Percentiles rank a stretch among this genome's conserved stretches.
These are phyloP conservation scores for grape (Vitis vinifera) DNA, from an alignment of 164 flowering plant species.

Conservation along the genomic window ASM3070453v1 NC_081811.1:29066001-29066500, in stretches of 20 bases:
- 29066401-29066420: slow-evolving; percentile 54
- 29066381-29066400: slow-evolving; percentile 67
- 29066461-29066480: slow-evolving; percentile 59
- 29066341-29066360: slow-evolving; percentile 80
- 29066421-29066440: slow-evolving; percentile 63
- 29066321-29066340: slow-evolving; percentile 78
- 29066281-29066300: slow-evolving; percentile 74
- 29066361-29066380: slow-evolving; percentile 61
- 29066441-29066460: slow-evolving; percentile 65
- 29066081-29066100: slow-evolving; percentile 78
- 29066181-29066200: slow-evolving; percentile 75
- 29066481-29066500: slow-evolving; percentile 54
- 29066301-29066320: slow-evolving; percentile 67
- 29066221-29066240: slow-evolving; percentile 71
- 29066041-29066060: slow-evolving; percentile 86
- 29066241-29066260: slow-evolving; percentile 67
- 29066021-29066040: slow-evolving; percentile 85
- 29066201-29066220: slow-evolving; percentile 80
- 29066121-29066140: slow-evolving; percentile 81
- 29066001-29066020: slow-evolving; percentile 89
- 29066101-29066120: slow-evolving; percentile 74
- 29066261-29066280: slow-evolving; percentile 95
- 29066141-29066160: slow-evolving; percentile 94
- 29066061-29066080: slow-evolving; percentile 67
- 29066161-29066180: slow-evolving; percentile 68